A percentile compares a stretch with the other conserved stretches of the same genome.
Evolutionary conservation across 176 grass and related monocot species (phyloP).

Genomic region (Triticum dicoccoides): DNA sequence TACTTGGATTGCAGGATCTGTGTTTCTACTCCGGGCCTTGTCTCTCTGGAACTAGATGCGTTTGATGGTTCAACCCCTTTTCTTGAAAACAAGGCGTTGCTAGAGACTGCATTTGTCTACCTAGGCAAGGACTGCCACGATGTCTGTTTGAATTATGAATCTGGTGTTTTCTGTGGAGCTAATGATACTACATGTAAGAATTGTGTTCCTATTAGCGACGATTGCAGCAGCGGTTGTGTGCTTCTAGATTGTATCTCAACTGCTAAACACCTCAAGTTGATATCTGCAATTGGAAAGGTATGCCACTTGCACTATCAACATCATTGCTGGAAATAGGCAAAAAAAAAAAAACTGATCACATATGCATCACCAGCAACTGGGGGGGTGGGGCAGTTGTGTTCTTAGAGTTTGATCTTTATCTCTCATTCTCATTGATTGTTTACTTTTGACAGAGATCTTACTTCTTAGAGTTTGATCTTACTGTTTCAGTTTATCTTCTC

Average conservation of each 20-base stretch:
- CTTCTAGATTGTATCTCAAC: conserved; percentile 5
- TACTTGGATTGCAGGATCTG: not conserved
- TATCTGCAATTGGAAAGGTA: not conserved
- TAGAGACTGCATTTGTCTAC: not conserved
- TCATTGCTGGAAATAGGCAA: not conserved
- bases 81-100: not conserved
- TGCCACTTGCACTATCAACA: not conserved
- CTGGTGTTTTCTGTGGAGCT: not conserved
- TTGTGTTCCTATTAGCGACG: not conserved
- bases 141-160: not conserved
- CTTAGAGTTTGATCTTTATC: not conserved
- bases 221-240: not conserved
- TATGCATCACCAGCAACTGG: not conserved
- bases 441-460: not conserved
- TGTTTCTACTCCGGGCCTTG: conserved; percentile 1
- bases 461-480: too few species aligned
- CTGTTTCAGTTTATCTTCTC: too few species aligned
- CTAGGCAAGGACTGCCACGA: not conserved
- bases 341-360: not conserved
- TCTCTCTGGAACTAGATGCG: not conserved
- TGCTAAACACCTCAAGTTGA: not conserved
- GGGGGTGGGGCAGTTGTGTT: not conserved
- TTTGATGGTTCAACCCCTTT: not conserved
- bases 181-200: not conserved
- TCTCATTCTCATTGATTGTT: not conserved